Base-by-base conservation (phyloP, 768 basidiomycete species). In the Daedaleopsis nitida region DNA sequence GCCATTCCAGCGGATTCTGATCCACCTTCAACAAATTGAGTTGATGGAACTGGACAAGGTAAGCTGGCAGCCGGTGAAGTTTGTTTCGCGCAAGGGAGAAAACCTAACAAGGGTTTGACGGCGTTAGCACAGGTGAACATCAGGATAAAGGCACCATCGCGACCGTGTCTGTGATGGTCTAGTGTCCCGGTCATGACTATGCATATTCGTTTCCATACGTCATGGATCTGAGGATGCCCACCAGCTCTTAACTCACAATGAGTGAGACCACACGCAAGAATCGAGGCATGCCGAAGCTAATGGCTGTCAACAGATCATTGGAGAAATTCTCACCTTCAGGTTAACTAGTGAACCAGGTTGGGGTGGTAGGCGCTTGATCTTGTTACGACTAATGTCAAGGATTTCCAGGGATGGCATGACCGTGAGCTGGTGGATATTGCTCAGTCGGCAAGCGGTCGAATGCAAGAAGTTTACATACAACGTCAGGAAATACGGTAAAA, bases 1-100 rank as follows among this genome's bases (percentile, higher is more conserved):
- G 96, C 94, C 95, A 98, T 73, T 94, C 90, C 42, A 97, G 82
- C 3, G 96, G 96, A 70, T 99, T 98, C 64, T 89, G 86, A 65
- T 96, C 95, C 10, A 92, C 78, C 73, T 92, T 92, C 67, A 98
- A 80, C 35, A 97, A 82, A 50, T 86, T 85, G 43, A 99, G 79
- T 53, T 82, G 78, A 34, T 75, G 75, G 70, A 97, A 96, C 54
- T 86, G 82, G 4, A 82, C 73, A 52, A 99, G 72, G 73, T 96
- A 98, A 9, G 78, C 68, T 2, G 96, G 97, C 3, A 99, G 80
- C 17, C 83, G 81, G 39, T 83, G 81, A 60, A 99, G 79, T 73
- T 86, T 91, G 76, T 99, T 99, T 72, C 86, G 86, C 19, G 92
- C 85, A 45, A 98, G 78, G 45, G 87, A 94, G 59, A 98, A 87